phyloP scores from a whole-genome alignment of 306 rosid genomes.

The Notholithocarpus densiflorus region DNA sequence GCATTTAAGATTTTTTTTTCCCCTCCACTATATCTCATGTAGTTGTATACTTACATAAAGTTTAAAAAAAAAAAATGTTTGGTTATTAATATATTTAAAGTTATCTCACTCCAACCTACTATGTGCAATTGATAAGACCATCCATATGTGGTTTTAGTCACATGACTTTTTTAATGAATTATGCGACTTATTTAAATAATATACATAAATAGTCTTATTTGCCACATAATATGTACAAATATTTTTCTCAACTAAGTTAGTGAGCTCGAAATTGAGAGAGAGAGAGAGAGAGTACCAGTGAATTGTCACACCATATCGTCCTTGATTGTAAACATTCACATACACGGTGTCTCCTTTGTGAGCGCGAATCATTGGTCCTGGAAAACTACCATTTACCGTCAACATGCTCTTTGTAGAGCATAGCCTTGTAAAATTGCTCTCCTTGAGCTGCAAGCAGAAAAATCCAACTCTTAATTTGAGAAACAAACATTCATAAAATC shows the following conservation, averaged over 20 bases:
- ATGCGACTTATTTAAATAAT: no score
- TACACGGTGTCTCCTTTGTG: conserved; percentile 3
- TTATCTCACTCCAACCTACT: no score
- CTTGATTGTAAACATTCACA: conserved; percentile 8
- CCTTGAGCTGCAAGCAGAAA: neutral
- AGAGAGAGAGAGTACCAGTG: neutral
- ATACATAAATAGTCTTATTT: no score
- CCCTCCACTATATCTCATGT: no score
- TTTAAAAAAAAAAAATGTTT: no score
- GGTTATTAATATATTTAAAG: no score
- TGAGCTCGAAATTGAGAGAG: neutral
- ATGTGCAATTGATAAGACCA: no score
- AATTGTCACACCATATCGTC: conserved; percentile 2
- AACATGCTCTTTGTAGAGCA: conserved; percentile 1
- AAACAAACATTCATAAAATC: neutral
- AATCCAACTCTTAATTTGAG: neutral
- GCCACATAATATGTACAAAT: neutral
- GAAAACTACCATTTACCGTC: neutral
- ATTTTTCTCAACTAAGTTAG: neutral
- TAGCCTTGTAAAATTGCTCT: conserved; percentile 2
- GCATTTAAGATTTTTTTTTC: no score
- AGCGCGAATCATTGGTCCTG: conserved; percentile 1
- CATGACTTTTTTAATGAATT: no score
- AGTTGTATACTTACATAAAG: no score
- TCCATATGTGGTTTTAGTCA: no score